Evolutionary conservation across 2,329 filamentous ascomycete species (phyloP), one percentile per base, ranked within the genome.

Genomic region (Lachnellula hyalina): DNA sequence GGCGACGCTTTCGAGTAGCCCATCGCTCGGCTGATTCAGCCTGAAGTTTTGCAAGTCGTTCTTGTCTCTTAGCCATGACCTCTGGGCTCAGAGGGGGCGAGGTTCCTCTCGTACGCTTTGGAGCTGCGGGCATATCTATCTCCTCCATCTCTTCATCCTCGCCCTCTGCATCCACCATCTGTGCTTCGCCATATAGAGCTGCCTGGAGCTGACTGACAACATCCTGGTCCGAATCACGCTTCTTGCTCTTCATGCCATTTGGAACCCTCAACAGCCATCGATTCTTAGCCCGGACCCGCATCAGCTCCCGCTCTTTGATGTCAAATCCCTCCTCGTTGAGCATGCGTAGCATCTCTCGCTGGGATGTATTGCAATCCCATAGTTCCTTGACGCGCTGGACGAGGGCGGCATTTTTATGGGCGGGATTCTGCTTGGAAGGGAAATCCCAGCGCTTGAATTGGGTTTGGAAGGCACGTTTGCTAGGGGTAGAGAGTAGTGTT

Each of bases 371-470:
- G 63, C 75, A 77, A 68, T 89, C 85, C 89, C 89, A 94, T 64
- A 94, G 76, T 71, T 92, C 81, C 66, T 84, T 85, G 57, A 93
- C 79, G 32, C 89, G 82, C 17, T 78, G 79, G 41, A 89, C 82
- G 7, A 93, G 79, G 23, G 75, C 75, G 14, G 77, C 75, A 67
- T 90, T 86, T 65, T 87, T 87, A 67, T 90, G 82, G 1, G 85
- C 84, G 0, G 84, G 84, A 56, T 85, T 84, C 62, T 88, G 84
- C 68, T 90, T 90, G 55, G 79, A 82, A 14, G 89, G 88, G 63
- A 94, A 93, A 7, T 83, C 80, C 90, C 90, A 94, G 68, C 83
- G 78, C 66, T 84, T 86, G 71, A 91, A 89, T 63, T 90, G 86
- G 3, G 79, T 83, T 70, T 90, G 87, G 58, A 86, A 90, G 44